Evolutionary conservation across 2,329 filamentous ascomycete species (phyloP).

Genomic region (Pseudopithomyces maydicus): DNA sequence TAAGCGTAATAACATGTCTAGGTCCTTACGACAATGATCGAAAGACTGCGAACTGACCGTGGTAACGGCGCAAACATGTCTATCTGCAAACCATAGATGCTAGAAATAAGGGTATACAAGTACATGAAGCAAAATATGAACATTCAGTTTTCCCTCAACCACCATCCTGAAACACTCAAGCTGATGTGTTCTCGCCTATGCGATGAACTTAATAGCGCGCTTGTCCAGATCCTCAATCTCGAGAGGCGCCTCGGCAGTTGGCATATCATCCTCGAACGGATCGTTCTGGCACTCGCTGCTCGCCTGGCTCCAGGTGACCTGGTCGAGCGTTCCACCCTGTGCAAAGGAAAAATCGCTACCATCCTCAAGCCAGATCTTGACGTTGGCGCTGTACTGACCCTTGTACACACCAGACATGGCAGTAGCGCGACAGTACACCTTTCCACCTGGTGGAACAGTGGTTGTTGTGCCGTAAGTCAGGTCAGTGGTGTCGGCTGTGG

Average conservation of each 20-base stretch:
- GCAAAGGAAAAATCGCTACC: slow-evolving; percentile 15
- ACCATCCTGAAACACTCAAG: background rate
- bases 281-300: slow-evolving; percentile 17
- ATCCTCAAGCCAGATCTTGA: slow-evolving; percentile 23
- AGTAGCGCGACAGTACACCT: slow-evolving; percentile 20
- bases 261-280: slow-evolving; percentile 3
- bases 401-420: slow-evolving; percentile 19
- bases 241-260: background rate
- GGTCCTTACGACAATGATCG: no score
- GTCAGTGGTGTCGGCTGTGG: slow-evolving; percentile 5
- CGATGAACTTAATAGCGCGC: slow-evolving; percentile 1
- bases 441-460: slow-evolving; percentile 15
- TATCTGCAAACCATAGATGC: background rate
- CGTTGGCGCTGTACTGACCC: slow-evolving; percentile 13
- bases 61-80: no score
- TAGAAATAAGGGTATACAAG: background rate
- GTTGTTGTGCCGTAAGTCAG: slow-evolving; percentile 17
- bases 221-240: background rate
- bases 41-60: background rate
- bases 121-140: background rate
- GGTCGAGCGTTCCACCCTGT: slow-evolving; percentile 18
- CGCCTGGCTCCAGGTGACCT: slow-evolving; percentile 20
- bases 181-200: background rate
- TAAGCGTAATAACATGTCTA: no score
- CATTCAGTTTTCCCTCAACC: background rate